Evolutionary conservation across 2,329 filamentous ascomycete genomes (phyloP), one percentile per base, ranked within the genome.

Genomic region (Xylaria sp.): DNA sequence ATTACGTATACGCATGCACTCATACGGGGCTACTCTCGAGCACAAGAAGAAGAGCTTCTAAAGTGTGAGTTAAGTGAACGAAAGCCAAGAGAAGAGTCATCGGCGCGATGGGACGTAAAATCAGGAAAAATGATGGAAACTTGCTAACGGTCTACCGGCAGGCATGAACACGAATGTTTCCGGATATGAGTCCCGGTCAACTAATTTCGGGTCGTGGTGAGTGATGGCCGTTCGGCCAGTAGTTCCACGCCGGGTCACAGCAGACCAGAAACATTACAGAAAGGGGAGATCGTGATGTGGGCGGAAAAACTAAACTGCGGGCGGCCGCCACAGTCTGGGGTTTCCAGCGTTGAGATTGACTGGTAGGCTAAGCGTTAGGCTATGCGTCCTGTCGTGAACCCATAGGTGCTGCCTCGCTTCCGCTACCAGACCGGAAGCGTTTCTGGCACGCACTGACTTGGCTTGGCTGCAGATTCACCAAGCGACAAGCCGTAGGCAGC

Each of bases 311-410:
- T 40, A 40, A 28, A 23, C 7, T 42, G 53, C 62, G 58, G 58
- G 53, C 54, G 61, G 62, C 48, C 28, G 53, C 61, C 46, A 65
- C 42, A 67, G 20, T 67, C 67, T 60, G 67, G 69, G 67, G 66
- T 59, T 63, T 31, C 66, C 66, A 66, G 38, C 33, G 48, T 65
- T 65, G 20, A 53, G 36, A 59, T 61, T 63, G 53, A 59, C 59
- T 63, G 67, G 67, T 64, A 66, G 51, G 11, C 36, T 63, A 40
- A 5, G 13, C 38, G 13, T 40, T 40, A 40, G 38, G 38, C 38
- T 40, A 59, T 71, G 69, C 69, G 54, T 59, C 66, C 64, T 71
- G 69, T 59, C 53, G 69, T 71, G 69, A 58, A 56, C 33, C 53
- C 53, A 38, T 58, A 54, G 44, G 54, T 57, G 63, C 44, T 49